Base-by-base conservation (phyloP, 805 yeast species). In the Vanderwaltozyma polyspora region DNA sequence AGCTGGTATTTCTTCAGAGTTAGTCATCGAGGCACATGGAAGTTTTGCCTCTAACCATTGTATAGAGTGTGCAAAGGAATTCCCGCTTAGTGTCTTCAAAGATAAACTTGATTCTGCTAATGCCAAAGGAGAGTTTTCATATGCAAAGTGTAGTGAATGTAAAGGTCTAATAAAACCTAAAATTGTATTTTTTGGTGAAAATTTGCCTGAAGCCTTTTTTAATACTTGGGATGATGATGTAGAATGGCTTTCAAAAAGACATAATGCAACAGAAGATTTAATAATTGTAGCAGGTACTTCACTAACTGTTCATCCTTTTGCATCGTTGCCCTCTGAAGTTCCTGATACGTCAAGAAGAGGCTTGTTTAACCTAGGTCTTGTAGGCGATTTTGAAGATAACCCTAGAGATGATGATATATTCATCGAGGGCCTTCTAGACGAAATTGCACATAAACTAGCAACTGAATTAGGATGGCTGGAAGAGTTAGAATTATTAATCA, bases 241-340 rank as follows among this genome's bases (percentile, higher is more conserved):
- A 1, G 40, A 42, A 27, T 45, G 42, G 41, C 36, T 40, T 32
- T 27, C 17, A 19, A 29, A 31, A n/a, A 36, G 39, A 19, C 32
- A 32, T 2, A 73, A 71, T 39, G 51, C 69, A 23, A 50, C 63
- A 3, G 63, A 66, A 2, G 65, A 58, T 15, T 53, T 87, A 19
- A 84, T 85, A 0, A 73, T 89, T 16, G 86, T 89, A 1, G 95
- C 94, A 0, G 98, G 98, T 1, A 85, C 96, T 0, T 83, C 95
- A 0, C 67, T 89, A 26, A 74, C 87, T 1, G 97, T 89, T 1
- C 75, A 74, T 42, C 98, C 98, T 3, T 89, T 89, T 67, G 95
- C 95, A 1, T 66, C 75, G 8, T 61, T 89, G 33, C 95, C 95
- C 0, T 57, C 70, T 2, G 86, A 81, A 46, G 71, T 79, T 0